phyloP scores from a whole-genome alignment of 2,329 filamentous ascomycete genomes.

The Beauveria bassiana region DNA sequence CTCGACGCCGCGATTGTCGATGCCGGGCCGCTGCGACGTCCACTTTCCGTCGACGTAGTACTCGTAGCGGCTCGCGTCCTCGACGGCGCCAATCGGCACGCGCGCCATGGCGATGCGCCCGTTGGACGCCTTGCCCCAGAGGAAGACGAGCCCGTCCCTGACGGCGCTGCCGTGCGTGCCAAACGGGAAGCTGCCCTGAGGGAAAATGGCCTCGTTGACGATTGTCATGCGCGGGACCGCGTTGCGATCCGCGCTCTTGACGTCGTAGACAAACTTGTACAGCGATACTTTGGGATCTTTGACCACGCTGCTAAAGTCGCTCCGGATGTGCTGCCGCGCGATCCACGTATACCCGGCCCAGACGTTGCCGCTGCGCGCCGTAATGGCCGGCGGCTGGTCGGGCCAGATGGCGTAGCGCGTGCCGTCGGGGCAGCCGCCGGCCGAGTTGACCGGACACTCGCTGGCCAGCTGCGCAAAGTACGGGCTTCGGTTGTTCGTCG shows the following conservation, averaged over 20 bases:
- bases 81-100: slow-evolving; percentile 13
- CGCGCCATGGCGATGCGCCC: slow-evolving; percentile 15
- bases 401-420: slow-evolving; percentile 10
- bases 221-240: slow-evolving; percentile 3
- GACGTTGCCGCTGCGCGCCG: neutral
- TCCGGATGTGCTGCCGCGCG: slow-evolving; percentile 5
- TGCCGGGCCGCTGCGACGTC: slow-evolving; percentile 13
- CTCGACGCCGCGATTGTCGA: slow-evolving; percentile 11
- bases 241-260: slow-evolving; percentile 7
- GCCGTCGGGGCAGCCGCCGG: slow-evolving; percentile 5
- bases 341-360: slow-evolving; percentile 11
- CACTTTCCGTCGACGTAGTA: slow-evolving; percentile 16
- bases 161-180: slow-evolving; percentile 15
- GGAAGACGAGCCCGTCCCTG: slow-evolving; percentile 14
- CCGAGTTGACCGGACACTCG: neutral
- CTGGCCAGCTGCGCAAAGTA: slow-evolving; percentile 3
- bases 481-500: slow-evolving; percentile 6
- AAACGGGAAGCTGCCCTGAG: slow-evolving; percentile 5
- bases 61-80: slow-evolving; percentile 16
- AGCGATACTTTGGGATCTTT: slow-evolving; percentile 8
- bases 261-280: slow-evolving; percentile 10
- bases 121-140: slow-evolving; percentile 15
- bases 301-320: slow-evolving; percentile 8
- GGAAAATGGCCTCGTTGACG: slow-evolving; percentile 12
- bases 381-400: slow-evolving; percentile 8